A percentile compares a stretch with the other conserved stretches of the same genome.
Evolutionary conservation across 371 early-diverging fungal genomes (phyloP).

Genomic region (Dichotomocladium elegans): DNA sequence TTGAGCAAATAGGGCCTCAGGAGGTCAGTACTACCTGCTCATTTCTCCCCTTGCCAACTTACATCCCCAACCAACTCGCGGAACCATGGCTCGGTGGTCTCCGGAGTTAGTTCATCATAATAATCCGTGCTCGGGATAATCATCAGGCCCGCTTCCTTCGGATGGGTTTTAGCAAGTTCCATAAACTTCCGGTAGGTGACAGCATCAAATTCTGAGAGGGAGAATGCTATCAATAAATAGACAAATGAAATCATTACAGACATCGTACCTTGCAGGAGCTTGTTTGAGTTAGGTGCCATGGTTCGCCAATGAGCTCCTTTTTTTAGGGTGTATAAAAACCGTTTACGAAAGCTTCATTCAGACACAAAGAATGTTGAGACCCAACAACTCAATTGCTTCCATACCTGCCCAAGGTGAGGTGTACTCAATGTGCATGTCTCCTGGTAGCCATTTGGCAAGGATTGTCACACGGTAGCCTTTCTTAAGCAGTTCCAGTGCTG

Average conservation of each 20-base stretch:
- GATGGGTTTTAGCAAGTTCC: slow-evolving; percentile 28
- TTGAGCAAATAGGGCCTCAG: neutral
- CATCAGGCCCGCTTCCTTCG: slow-evolving; percentile 45
- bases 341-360: too few relatives aligned
- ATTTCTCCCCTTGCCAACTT: slow-evolving; percentile 4
- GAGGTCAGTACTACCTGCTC: neutral
- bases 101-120: slow-evolving; percentile 37
- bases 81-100: slow-evolving; percentile 51
- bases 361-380: too few relatives aligned
- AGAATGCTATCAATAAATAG: neutral
- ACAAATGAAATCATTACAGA: neutral
- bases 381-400: neutral
- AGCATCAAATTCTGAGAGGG: slow-evolving; percentile 39
- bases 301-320: slow-evolving; percentile 76
- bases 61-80: slow-evolving; percentile 47
- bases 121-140: slow-evolving; percentile 36
- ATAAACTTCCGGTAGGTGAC: slow-evolving; percentile 40
- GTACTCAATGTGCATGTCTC: slow-evolving; percentile 52
- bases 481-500: slow-evolving; percentile 50
- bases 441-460: slow-evolving; percentile 56
- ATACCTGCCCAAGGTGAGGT: slow-evolving; percentile 74
- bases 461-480: slow-evolving; percentile 54
- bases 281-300: slow-evolving; percentile 41
- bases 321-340: too few relatives aligned
- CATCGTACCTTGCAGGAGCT: slow-evolving; percentile 43